phyloP scores from a whole-genome alignment of 352 stramenopile genomes.

The Phytophthora fragariaefolia region DNA sequence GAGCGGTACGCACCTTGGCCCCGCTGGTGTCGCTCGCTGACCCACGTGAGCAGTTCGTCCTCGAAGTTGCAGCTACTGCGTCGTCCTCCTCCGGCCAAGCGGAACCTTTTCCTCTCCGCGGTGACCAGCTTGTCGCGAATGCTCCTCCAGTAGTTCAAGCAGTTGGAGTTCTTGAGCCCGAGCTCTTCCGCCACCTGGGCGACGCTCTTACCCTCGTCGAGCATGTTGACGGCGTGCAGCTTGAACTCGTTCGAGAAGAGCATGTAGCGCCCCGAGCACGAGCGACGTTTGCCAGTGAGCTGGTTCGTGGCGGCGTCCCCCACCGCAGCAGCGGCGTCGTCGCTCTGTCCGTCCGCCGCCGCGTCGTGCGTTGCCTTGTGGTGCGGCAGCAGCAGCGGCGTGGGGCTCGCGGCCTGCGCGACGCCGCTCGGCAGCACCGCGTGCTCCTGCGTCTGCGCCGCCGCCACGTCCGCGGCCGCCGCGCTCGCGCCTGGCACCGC shows the following conservation, averaged over 20 bases:
- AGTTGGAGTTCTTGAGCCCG: conserved; percentile 73
- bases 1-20: conserved; percentile 42
- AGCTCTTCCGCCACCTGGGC: conserved; percentile 68
- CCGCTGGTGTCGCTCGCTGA: conserved; percentile 70
- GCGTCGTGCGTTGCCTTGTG: conserved; percentile 5
- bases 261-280: conserved; percentile 62
- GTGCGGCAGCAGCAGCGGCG: conserved; percentile 18
- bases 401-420: conserved; percentile 1
- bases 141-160: conserved; percentile 77
- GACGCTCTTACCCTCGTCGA: conserved; percentile 75
- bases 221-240: conserved; percentile 66
- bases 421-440: conserved; percentile 1
- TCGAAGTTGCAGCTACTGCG: conserved; percentile 79
- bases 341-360: background rate
- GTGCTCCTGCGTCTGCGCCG: conserved; percentile 10
- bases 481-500: background rate
- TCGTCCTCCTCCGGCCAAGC: conserved; percentile 66
- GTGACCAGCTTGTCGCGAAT: conserved; percentile 78
- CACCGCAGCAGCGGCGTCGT: background rate
- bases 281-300: conserved; percentile 50
- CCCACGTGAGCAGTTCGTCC: conserved; percentile 76
- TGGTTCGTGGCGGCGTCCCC: conserved; percentile 16
- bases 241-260: conserved; percentile 86
- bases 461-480: conserved; percentile 1
- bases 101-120: conserved; percentile 78